phyloP scores from a whole-genome alignment of 768 basidiomycete genomes.

The Paxillus rubicundulus region DNA sequence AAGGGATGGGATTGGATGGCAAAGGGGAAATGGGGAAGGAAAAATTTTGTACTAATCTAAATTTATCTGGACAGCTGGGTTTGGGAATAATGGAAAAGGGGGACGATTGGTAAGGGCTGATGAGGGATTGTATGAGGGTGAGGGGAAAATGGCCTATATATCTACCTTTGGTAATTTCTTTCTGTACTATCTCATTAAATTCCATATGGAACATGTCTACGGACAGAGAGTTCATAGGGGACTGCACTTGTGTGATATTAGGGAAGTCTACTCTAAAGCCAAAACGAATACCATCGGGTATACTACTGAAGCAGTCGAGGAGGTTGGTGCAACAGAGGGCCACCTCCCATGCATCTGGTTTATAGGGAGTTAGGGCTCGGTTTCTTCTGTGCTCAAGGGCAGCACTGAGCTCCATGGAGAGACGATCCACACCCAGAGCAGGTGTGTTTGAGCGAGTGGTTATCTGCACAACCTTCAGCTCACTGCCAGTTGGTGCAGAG shows the following conservation, averaged over 20 bases:
- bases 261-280: constrained; percentile 9
- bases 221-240: neutral
- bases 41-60: constrained; percentile 18
- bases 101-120: constrained; percentile 20
- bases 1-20: neutral
- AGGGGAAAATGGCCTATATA: constrained; percentile 15
- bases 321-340: neutral
- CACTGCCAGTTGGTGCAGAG: neutral
- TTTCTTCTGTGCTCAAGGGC: constrained; percentile 7
- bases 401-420: constrained; percentile 4
- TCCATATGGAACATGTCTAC: neutral
- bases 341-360: neutral
- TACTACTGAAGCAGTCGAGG: neutral
- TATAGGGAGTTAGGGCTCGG: constrained; percentile 4
- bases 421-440: constrained; percentile 3
- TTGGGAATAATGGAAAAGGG: constrained; percentile 22
- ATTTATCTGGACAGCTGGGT: constrained; percentile 9
- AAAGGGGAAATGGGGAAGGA: constrained; percentile 8
- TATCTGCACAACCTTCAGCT: neutral
- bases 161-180: constrained; percentile 8
- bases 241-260: neutral
- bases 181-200: neutral
- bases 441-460: neutral
- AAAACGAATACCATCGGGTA: neutral
- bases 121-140: neutral